Conservation (phyloP, 768 basidiomycete species). For the Kwoniella europaea region DNA sequence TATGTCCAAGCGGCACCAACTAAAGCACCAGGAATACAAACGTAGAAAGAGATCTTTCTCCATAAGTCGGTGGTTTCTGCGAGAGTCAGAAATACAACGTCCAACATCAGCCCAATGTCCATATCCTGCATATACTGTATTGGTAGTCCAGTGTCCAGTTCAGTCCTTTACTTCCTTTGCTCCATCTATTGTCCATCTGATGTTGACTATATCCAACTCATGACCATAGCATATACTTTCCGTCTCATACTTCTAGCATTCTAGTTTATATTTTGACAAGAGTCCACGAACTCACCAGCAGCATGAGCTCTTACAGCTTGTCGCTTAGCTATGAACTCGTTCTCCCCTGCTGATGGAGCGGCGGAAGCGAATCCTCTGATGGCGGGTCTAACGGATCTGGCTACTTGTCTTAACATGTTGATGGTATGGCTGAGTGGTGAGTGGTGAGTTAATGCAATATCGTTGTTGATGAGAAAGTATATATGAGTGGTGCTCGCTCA, state of each 20-base stretch:
- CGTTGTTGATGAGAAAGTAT: not conserved
- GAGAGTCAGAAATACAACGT: not conserved
- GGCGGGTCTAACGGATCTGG: constrained; percentile 33
- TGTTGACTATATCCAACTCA: not conserved
- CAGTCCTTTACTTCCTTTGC: no score
- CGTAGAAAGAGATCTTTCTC: constrained; percentile 56
- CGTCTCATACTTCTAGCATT: not conserved
- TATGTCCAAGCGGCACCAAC: constrained; percentile 53
- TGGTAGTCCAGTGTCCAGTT: no score
- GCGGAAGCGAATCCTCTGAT: constrained; percentile 30
- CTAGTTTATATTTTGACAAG: not conserved
- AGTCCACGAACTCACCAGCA: constrained; percentile 44
- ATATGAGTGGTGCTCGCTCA: not conserved
- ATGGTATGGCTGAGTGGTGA: constrained; percentile 17
- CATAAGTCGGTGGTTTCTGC: constrained; percentile 56
- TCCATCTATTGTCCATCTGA: not conserved
- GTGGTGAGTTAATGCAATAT: not conserved
- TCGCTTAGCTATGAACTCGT: constrained; percentile 48
- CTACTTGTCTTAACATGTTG: constrained; percentile 34
- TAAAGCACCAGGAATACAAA: constrained; percentile 54
- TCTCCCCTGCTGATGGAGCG: constrained; percentile 36
- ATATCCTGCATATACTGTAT: no score
- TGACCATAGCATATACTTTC: not conserved
- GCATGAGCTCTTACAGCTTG: constrained; percentile 53
- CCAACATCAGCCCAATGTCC: no score